Conservation (phyloP, 257 asterid species). For the Dorcoceras hygrometricum region DNA sequence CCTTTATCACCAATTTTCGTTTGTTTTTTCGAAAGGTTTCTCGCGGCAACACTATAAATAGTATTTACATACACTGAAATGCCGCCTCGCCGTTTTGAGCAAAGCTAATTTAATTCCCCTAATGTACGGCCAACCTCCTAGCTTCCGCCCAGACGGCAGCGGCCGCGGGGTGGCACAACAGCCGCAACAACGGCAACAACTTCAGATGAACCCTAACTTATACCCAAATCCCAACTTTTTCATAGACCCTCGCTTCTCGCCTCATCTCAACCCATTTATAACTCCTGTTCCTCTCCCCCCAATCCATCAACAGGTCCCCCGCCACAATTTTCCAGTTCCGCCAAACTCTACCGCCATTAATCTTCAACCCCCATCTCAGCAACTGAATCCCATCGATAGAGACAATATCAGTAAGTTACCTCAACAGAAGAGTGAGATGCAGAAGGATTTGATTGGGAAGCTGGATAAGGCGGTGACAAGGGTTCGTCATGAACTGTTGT, state of each 20-base stretch:
- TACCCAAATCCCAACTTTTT: constrained; percentile 30
- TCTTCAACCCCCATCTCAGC: constrained; percentile 23
- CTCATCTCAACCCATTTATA: constrained; percentile 32
- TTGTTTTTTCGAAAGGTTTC: too few species aligned
- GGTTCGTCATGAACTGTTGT: constrained; percentile 48
- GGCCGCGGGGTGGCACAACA: constrained; percentile 33
- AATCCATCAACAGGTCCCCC: constrained; percentile 28
- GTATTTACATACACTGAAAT: too few species aligned
- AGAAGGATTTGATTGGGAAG: constrained; percentile 37
- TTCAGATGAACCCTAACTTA: constrained; percentile 32
- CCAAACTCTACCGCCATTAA: constrained; percentile 10
- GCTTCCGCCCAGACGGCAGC: constrained; percentile 33
- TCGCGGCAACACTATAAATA: too few species aligned
- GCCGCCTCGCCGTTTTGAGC: background rate
- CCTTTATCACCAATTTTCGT: too few species aligned
- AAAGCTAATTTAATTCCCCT: background rate
- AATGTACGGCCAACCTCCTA: constrained; percentile 17
- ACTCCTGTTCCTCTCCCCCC: constrained; percentile 36
- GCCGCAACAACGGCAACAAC: constrained; percentile 29
- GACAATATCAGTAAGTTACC: constrained; percentile 17
- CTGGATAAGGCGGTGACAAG: constrained; percentile 55
- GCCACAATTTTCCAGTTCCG: constrained; percentile 29
- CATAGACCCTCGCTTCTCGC: constrained; percentile 27
- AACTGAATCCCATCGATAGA: constrained; percentile 6
- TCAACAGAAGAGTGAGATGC: constrained; percentile 30